Conservation (phyloP, 2,329 filamentous ascomycete species). For the Talaromyces rugulosus region DNA sequence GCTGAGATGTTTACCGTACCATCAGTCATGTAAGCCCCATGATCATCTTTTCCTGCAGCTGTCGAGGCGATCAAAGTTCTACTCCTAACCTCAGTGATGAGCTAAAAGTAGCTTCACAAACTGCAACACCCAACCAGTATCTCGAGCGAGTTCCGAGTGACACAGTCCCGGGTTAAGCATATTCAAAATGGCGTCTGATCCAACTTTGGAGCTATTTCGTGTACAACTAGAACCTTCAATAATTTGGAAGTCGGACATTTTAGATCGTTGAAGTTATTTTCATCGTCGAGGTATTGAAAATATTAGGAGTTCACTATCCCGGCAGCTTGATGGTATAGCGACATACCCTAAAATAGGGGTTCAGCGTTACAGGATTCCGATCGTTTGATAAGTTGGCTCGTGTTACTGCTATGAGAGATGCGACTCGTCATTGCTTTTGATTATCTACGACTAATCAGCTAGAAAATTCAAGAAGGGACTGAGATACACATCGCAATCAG, state of each 20-base stretch:
- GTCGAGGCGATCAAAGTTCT: conserved; percentile 41
- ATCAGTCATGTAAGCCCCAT: conserved; percentile 47
- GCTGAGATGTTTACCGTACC: conserved; percentile 20
- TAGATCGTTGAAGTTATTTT: background rate
- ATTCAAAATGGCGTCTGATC: background rate
- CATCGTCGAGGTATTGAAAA: conserved; percentile 35
- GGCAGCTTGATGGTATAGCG: background rate
- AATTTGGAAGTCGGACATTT: conserved; percentile 1
- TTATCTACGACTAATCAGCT: too few relatives aligned
- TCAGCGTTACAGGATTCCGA: too few relatives aligned
- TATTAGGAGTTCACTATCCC: conserved; percentile 21
- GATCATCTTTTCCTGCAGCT: conserved; percentile 35
- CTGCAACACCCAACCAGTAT: background rate
- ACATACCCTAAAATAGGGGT: too few relatives aligned
- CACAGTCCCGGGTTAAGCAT: conserved; percentile 6
- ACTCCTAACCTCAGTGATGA: conserved; percentile 46
- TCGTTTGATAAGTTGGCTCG: too few relatives aligned
- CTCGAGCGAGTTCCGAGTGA: background rate
- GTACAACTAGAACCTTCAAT: background rate
- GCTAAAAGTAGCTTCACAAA: conserved; percentile 33
- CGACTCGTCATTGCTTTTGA: too few relatives aligned
- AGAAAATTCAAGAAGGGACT: too few relatives aligned
- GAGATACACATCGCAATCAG: too few relatives aligned
- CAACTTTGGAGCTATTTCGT: background rate
- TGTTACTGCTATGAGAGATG: too few relatives aligned